Evolutionary conservation across 306 rosid genomes (phyloP), one percentile per base, ranked within the genome.

Genomic region (Casuarina cunninghamiana): DNA sequence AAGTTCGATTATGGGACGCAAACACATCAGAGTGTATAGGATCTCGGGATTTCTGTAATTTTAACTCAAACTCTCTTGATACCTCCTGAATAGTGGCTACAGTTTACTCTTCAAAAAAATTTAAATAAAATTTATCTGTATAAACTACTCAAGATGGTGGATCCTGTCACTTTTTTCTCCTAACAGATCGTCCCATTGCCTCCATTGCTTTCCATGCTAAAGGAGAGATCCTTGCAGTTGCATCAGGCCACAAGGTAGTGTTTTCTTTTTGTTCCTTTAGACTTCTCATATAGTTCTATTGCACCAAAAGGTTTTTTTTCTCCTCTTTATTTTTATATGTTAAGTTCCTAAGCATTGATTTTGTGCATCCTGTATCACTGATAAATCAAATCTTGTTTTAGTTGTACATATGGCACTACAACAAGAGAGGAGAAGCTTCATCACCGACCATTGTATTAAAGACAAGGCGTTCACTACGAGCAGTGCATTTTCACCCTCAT

Each of bases 171-270:
- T 71, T 53, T 39, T 71, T 50, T 77, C 38, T 71, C 55, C 46
- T 82, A 21, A 41, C 75, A 86, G 89, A 82, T 74, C 89, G 84
- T 17, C 89, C 89, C 48, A 80, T 86, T 80, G 86, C 89, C 69
- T 86, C 86, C 72, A 69, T 86, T 53, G 89, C 89, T 79, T 86
- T 83, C 83, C 89, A 86, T 77, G 89, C 89, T 13, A 80, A 80
- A 69, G 86, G 89, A 70, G 86, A 86, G 77, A 83, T 82, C 75
- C 85, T 86, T n/a, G 89, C 86, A 63, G 89, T 86, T 79, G 89
- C 86, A 71, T 86, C 86, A 65, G 86, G 89, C 58, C 89, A 86
- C 73, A 86, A 86, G 84, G 89, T 78, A 74, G 49, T 5, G 10
- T 5, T 53, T 78, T 50, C 41, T 1, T 26, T 26, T 26, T 26